These are phyloP conservation scores for Scenedesmus sp. DNA, from an alignment of 163 green algal species.

Conservation along the genomic window DNA sequence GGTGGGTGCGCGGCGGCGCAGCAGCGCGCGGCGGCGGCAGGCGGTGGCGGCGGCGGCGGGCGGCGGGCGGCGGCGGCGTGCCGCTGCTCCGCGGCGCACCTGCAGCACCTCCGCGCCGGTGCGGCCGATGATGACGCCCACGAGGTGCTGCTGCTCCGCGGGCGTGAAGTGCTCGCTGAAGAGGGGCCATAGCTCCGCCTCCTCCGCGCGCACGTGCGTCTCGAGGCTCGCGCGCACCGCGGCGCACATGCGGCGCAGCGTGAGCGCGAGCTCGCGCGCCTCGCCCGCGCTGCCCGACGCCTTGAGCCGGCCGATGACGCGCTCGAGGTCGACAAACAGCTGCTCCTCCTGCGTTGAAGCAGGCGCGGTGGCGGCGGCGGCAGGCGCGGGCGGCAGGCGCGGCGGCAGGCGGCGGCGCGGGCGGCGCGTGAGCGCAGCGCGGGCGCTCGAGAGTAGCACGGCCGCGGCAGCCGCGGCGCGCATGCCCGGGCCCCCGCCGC, in stretches of 20 bases:
- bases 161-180: conserved; percentile 96
- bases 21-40: too few relatives aligned
- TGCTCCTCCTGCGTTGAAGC: conserved; percentile 69
- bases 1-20: too few relatives aligned
- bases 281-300: neutral
- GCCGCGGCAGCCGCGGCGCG: too few relatives aligned
- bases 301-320: conserved; percentile 47
- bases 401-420: too few relatives aligned
- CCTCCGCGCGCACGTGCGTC: conserved; percentile 93
- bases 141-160: conserved; percentile 94
- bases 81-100: neutral
- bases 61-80: too few relatives aligned
- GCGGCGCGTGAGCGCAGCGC: too few relatives aligned
- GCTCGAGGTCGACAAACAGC: conserved; percentile 84
- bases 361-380: too few relatives aligned
- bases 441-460: too few relatives aligned
- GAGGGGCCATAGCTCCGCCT: conserved; percentile 97
- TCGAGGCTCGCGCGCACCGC: conserved; percentile 89
- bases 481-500: neutral
- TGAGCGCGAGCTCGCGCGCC: conserved; percentile 49
- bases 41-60: too few relatives aligned
- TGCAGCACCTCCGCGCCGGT: conserved; percentile 97
- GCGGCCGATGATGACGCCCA: conserved; percentile 92
- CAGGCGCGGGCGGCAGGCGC: too few relatives aligned
- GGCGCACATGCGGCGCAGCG: conserved; percentile 85